A percentile compares a stretch with the other conserved stretches of the same genome.
Conservation (phyloP, 768 basidiomycete species). For the Amanita subjunquillea region DNA sequence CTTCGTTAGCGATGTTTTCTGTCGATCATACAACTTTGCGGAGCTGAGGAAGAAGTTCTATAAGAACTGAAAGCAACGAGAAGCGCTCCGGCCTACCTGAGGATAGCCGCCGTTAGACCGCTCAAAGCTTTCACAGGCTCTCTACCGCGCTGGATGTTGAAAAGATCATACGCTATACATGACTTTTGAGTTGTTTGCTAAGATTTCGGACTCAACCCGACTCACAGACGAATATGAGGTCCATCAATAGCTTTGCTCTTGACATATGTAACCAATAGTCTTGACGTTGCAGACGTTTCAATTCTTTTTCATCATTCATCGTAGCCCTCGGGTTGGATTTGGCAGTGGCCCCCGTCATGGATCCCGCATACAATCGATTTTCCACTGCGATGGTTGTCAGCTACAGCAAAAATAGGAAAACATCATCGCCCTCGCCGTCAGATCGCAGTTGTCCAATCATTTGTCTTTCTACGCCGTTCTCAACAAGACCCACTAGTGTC, state of each 20-base stretch:
- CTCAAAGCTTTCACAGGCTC: slow-evolving; percentile 52
- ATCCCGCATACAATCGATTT: slow-evolving; percentile 62
- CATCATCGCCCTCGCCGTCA: slow-evolving; percentile 33
- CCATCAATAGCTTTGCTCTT: slow-evolving; percentile 68
- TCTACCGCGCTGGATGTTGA: slow-evolving; percentile 52
- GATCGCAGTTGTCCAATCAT: slow-evolving; percentile 55
- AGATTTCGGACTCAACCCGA: slow-evolving; percentile 9
- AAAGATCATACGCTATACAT: slow-evolving; percentile 65
- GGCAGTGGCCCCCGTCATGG: slow-evolving; percentile 57
- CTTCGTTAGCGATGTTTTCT: slow-evolving; percentile 54
- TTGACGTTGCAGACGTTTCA: slow-evolving; percentile 55
- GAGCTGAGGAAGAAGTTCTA: slow-evolving; percentile 31
- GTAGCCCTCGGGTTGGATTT: slow-evolving; percentile 53
- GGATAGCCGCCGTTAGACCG: slow-evolving; percentile 59
- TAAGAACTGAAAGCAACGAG: slow-evolving; percentile 1
- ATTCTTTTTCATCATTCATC: slow-evolving; percentile 62
- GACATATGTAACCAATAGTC: slow-evolving; percentile 70
- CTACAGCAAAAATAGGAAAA: slow-evolving; percentile 6
- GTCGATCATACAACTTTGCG: slow-evolving; percentile 67
- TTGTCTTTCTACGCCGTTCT: slow-evolving; percentile 72
- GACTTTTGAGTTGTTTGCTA: slow-evolving; percentile 2
- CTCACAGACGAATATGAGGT: slow-evolving; percentile 80
- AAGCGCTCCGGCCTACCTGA: slow-evolving; percentile 44
- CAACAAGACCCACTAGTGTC: slow-evolving; percentile 72
- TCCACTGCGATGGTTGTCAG: slow-evolving; percentile 39